Base-by-base conservation (phyloP, 306 rosid genomes). In the Fagus crenata region DNA sequence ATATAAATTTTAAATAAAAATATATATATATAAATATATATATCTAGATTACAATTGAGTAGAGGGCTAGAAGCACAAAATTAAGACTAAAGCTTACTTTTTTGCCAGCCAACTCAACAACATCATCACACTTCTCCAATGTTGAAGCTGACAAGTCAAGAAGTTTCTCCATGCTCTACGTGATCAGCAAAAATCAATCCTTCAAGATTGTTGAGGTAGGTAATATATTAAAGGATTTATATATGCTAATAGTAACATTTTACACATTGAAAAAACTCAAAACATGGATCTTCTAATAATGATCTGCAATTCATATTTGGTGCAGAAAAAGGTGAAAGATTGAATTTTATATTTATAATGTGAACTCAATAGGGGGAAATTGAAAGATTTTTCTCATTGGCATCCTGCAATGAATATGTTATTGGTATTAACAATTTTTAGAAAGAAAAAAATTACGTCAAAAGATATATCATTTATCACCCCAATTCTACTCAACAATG, bases 101-200 rank as follows among this genome's bases (percentile, higher is more conserved):
- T 49, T 70, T 67, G 75, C 37, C 59, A 53, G 69, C 58, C 39
- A 73, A 63, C 1, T 32, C 76, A 33, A 37, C 39, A 53, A 67
- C 53, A 56, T 79, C 78, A 39, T 79, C 73, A 43, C 43, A 40
- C 51, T 79, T 82, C 74, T 61, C 82, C 89, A 79, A 76, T 31
- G 82, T 79, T 42, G 85, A 64, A 69, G 65, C 59, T 73, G 88
- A 78, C 73, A 76, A 59, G 51, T 69, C 77, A 73, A 79, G 77
- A 59, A 82, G 82, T 42, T 82, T 72, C 77, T 82, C 86, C 86
- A 82, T 61, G 46, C 84, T 79, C 89, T 82, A 84, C 75, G 69
- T 76, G 46, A 68, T 67, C 36, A 56, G 51, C 70, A 15, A 56
- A 79, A 18, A 9, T 54, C 43, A 37, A 32, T 75, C 39, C 54